phyloP scores from a whole-genome alignment of 768 basidiomycete species.

The Coprinopsis sp. region DNA sequence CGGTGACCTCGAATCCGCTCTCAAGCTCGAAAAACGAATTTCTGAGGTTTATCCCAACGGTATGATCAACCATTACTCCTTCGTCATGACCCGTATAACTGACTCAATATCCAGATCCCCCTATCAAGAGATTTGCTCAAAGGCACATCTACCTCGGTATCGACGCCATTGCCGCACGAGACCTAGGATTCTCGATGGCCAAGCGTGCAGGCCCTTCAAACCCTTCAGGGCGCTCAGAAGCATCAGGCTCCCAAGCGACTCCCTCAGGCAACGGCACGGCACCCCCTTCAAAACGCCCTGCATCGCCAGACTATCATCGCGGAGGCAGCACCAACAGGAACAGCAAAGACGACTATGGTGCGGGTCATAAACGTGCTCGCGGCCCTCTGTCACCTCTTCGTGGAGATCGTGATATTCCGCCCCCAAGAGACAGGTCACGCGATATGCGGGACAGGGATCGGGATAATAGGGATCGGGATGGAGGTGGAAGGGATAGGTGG shows the following conservation, averaged over 20 bases:
- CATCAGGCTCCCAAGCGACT: conserved; percentile 29
- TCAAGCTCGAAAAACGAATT: conserved; percentile 87
- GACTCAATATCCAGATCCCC: conserved; percentile 56
- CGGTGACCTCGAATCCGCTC: conserved; percentile 83
- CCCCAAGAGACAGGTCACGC: no score
- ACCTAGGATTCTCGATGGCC: conserved; percentile 69
- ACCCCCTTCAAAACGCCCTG: conserved; percentile 27
- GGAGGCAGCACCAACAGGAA: conserved; percentile 25
- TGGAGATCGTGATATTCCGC: conserved; percentile 11
- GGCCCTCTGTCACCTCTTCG: conserved; percentile 19
- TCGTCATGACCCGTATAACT: conserved; percentile 3
- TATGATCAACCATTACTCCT: conserved; percentile 29
- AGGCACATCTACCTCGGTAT: conserved; percentile 77
- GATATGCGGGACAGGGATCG: conserved; percentile 48
- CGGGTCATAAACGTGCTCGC: conserved; percentile 33
- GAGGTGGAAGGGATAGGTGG: conserved; percentile 4
- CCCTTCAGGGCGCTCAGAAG: conserved; percentile 20
- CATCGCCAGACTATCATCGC: conserved; percentile 31
- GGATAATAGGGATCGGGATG: conserved; percentile 16
- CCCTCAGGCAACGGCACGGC: not conserved
- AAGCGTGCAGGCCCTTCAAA: conserved; percentile 3
- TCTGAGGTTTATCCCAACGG: conserved; percentile 84
- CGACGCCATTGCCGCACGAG: conserved; percentile 84
- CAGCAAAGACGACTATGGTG: conserved; percentile 23
- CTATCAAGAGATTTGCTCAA: conserved; percentile 88